Base-by-base conservation (phyloP, 495 filamentous ascomycete species). In the Bryoglossum gracile region DNA sequence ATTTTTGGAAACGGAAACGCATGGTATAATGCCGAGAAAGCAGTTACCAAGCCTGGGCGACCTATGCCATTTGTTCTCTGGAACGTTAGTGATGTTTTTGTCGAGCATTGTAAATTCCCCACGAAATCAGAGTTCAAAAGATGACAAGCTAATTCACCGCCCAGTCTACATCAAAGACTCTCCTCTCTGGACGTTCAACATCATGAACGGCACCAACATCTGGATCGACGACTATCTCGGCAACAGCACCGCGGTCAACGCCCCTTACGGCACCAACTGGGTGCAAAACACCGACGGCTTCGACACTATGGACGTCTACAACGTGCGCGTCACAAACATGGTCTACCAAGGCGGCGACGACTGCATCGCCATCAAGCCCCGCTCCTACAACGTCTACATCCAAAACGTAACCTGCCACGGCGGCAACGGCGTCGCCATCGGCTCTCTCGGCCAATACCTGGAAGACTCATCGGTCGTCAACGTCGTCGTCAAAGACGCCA, bases 61-160 rank as follows among this genome's bases (percentile, higher is more conserved):
- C 75, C 75, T 1, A 80, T 80, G 75, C 75, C 77, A 1, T 78
- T 81, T 44, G 77, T 81, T 0, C 73, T 74, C 40, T 81, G 76
- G 76, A 81, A 79, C 55, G 71, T 76, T 3, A 72, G 68, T 23
- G 64, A 75, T 43, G 74, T 78, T 18, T 61, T 61, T 14, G 74
- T 79, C 14, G 62, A 68, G 18, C 71, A 76, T 45, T 78, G 59
- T 58, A 51, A 43, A 47, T 37, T n/a, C 14, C 17, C 28, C 14
- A 3, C 25, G 18, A 36, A 28, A 13, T 14, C 24, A 43, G 16
- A 40, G 19, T 21, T 16, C 42, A 10, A n/a, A n/a, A n/a, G n/a
- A 23, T 32, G 14, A 23, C 28, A 24, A 22, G 13, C 37, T 30
- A 36, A 23, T 30, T 30, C 26, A 30, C 38, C 22, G 2, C 17